A percentile compares a stretch with the other conserved stretches of the same genome.
Evolutionary conservation across 768 basidiomycete species (phyloP).

Genomic region (Suillus subluteus): DNA sequence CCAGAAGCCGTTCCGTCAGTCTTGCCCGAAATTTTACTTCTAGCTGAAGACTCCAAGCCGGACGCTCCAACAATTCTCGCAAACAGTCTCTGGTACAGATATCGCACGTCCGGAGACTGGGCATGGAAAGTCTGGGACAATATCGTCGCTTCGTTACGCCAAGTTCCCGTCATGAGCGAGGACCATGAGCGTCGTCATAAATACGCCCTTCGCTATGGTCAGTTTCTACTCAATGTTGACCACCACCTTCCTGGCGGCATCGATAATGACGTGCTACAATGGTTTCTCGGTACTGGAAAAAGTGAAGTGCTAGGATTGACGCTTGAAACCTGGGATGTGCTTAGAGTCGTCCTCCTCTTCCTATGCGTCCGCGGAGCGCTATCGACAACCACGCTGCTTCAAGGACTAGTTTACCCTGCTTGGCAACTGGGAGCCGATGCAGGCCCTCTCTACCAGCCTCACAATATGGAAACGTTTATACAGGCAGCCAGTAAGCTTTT

Average conservation of each 20-base stretch:
- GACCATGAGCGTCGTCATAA: constrained; percentile 49
- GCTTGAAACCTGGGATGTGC: constrained; percentile 67
- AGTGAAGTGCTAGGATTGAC: constrained; percentile 62
- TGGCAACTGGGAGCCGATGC: constrained; percentile 63
- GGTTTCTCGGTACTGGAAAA: constrained; percentile 73
- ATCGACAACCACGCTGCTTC: constrained; percentile 70
- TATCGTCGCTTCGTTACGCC: constrained; percentile 72
- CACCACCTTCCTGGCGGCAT: constrained; percentile 76
- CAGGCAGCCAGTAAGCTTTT: constrained; percentile 67
- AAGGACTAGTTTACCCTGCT: constrained; percentile 77
- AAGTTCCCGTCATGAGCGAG: constrained; percentile 59
- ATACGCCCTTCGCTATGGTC: constrained; percentile 67
- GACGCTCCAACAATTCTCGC: constrained; percentile 74
- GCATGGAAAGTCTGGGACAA: constrained; percentile 87
- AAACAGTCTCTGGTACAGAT: constrained; percentile 82
- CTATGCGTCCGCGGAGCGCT: constrained; percentile 70
- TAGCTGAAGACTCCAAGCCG: constrained; percentile 59
- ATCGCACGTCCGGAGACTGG: constrained; percentile 73
- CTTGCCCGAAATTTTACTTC: constrained; percentile 66
- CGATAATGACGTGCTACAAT: constrained; percentile 68
- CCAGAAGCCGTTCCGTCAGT: constrained; percentile 39
- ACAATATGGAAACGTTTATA: constrained; percentile 54
- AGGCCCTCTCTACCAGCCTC: constrained; percentile 39
- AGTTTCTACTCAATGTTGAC: constrained; percentile 74
- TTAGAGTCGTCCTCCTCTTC: constrained; percentile 63